Conservation (phyloP, 495 filamentous ascomycete genomes). For the Daldinia childiae region DNA sequence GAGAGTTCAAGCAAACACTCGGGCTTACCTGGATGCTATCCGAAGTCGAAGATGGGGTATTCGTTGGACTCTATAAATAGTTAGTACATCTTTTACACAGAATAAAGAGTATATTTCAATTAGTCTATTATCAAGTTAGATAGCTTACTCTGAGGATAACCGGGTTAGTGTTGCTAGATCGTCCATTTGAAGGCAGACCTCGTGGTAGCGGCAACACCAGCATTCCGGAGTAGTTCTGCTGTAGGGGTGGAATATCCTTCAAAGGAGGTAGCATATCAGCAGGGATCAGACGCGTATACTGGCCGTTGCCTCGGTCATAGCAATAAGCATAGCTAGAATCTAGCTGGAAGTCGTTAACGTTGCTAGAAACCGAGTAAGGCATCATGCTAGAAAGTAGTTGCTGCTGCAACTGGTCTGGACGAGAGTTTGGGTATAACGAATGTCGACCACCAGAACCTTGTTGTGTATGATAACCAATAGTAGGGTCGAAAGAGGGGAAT, state of each 20-base stretch:
- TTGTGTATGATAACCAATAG: conserved; percentile 7
- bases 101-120: not conserved
- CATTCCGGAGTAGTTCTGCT: conserved; percentile 48
- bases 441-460: conserved; percentile 4
- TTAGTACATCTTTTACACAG: not conserved
- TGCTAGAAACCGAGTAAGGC: conserved; percentile 10
- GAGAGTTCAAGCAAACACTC: conserved; percentile 3
- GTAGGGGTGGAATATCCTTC: conserved; percentile 45
- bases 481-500: conserved; percentile 23
- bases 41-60: conserved; percentile 33
- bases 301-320: conserved; percentile 65
- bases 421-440: conserved; percentile 9
- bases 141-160: conserved; percentile 44
- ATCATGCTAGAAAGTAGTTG: conserved; percentile 6
- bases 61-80: conserved; percentile 18
- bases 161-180: conserved; percentile 45
- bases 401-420: conserved; percentile 30
- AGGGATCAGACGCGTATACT: conserved; percentile 69
- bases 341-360: conserved; percentile 24
- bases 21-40: conserved; percentile 52
- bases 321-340: conserved; percentile 57
- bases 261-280: conserved; percentile 69
- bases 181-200: conserved; percentile 47
- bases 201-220: conserved; percentile 54
- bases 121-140: not conserved